Conservation (phyloP, 208 protist species). For the Leishmania martiniquensis region DNA sequence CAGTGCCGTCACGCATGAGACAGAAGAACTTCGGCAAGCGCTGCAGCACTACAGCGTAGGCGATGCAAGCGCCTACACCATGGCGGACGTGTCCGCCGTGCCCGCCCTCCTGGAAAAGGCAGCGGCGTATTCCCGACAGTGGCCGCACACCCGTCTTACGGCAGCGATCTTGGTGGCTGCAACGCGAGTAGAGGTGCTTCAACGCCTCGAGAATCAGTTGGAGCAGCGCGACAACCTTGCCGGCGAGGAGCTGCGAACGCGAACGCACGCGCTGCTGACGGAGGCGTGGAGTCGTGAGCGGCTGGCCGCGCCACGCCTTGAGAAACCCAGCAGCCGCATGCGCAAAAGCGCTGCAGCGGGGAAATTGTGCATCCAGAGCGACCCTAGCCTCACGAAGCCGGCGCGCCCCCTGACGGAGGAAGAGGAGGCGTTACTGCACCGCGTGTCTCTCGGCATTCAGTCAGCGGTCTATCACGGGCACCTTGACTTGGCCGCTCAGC, state of each 20-base stretch:
- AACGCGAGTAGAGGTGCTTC: slow-evolving; percentile 21
- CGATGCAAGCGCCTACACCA: not conserved
- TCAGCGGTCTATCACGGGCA: slow-evolving; percentile 23
- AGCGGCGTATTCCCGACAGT: slow-evolving; percentile 5
- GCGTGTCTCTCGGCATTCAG: slow-evolving; percentile 17
- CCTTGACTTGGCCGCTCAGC: slow-evolving; percentile 23
- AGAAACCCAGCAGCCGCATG: slow-evolving; percentile 15
- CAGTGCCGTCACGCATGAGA: not conserved
- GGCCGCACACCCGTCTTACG: slow-evolving; percentile 24
- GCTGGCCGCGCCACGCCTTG: slow-evolving; percentile 12
- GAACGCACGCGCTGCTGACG: slow-evolving; percentile 20
- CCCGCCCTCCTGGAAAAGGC: slow-evolving; percentile 10
- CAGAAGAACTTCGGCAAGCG: slow-evolving; percentile 24
- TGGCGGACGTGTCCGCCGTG: slow-evolving; percentile 15
- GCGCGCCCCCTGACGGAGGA: slow-evolving; percentile 8
- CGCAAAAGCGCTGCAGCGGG: not conserved
- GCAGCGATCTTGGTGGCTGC: slow-evolving; percentile 3
- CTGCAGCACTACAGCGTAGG: slow-evolving; percentile 26
- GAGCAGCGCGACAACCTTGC: slow-evolving; percentile 17
- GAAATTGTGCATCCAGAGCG: slow-evolving; percentile 11
- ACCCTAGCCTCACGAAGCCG: not conserved
- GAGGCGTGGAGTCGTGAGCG: slow-evolving; percentile 21
- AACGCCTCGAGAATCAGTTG: slow-evolving; percentile 21
- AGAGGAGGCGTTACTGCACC: slow-evolving; percentile 20
- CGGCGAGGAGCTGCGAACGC: slow-evolving; percentile 20